These are phyloP conservation scores for Tolypocladium cylindrosporum DNA, from an alignment of 2,329 filamentous ascomycete genomes.

Conservation along the genomic window DNA sequence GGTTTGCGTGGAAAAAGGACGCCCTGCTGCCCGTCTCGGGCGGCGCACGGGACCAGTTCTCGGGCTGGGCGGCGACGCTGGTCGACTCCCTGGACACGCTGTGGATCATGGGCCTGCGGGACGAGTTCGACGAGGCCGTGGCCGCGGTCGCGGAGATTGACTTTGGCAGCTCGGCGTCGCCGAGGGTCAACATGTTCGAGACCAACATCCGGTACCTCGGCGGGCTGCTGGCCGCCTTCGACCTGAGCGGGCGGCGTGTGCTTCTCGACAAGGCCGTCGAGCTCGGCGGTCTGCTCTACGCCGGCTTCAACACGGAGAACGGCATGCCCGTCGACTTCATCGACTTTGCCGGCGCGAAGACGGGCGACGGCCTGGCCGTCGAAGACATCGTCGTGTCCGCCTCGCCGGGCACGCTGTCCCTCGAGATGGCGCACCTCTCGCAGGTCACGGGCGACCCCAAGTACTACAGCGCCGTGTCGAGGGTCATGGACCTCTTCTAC, in stretches of 20 bases:
- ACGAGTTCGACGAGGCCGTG: constrained; percentile 56
- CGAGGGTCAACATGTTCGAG: constrained; percentile 56
- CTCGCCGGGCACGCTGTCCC: constrained; percentile 51
- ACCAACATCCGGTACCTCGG: constrained; percentile 64
- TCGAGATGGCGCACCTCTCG: constrained; percentile 65
- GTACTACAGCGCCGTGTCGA: constrained; percentile 63
- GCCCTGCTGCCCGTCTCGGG: constrained; percentile 50
- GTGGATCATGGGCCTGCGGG: constrained; percentile 59
- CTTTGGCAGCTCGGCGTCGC: constrained; percentile 40
- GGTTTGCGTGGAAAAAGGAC: constrained; percentile 53
- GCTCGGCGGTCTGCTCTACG: constrained; percentile 54
- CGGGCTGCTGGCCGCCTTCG: constrained; percentile 59
- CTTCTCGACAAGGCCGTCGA: constrained; percentile 53
- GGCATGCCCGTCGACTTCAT: constrained; percentile 49
- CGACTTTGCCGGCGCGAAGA: constrained; percentile 29
- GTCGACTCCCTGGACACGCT: constrained; percentile 62
- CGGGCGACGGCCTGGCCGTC: constrained; percentile 19
- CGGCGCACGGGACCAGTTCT: constrained; percentile 44
- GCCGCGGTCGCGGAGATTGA: constrained; percentile 47
- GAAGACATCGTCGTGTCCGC: constrained; percentile 31
- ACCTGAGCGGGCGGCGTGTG: constrained; percentile 47
- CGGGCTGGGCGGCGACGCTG: constrained; percentile 57
- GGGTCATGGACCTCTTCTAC: constrained; percentile 58
- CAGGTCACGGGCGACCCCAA: constrained; percentile 64
- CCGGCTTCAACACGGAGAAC: constrained; percentile 58